Base-by-base conservation (phyloP, 441 rosid genomes). In the Populus hybrid region DNA sequence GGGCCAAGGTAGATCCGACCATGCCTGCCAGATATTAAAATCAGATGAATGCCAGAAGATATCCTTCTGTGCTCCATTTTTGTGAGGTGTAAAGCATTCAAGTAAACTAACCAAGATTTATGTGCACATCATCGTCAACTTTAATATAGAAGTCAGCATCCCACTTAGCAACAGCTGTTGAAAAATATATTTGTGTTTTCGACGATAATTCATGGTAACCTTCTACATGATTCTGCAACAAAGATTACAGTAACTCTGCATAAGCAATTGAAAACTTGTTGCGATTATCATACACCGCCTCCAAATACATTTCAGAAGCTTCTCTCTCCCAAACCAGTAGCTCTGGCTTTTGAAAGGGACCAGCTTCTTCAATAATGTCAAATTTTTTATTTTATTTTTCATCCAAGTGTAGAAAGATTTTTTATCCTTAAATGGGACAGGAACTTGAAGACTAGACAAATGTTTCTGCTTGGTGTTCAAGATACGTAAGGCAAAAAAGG, bases 121-220 rank as follows among this genome's bases (percentile, higher is more conserved):
- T 77, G 67, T 93, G 99, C 68, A 95, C 95, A 82, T 95, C 97
- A 67, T 95, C 98, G 0, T 93, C 98, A 32, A 93, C 97, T 89
- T 95, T 95, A 36, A 95, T 82, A 79, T 89, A 95, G 85, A 95
- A 93, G 80, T 95, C 99, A 32, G 99, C 98, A 85, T 95, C 99
- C 99, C 98, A 93, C 81, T 81, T 90, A 30, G 92, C 90, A 70
- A 89, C 97, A 65, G 91, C 99, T 63, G 91, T 86, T 35, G 93
- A 87, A 74, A 93, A 95, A 83, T 88, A 93, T 80, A 85, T 85
- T 81, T 93, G 97, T 46, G 97, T 93, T 87, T 95, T 95, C 30
- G 90, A 87, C 23, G 98, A 92, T 72, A 93, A 79, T 77, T 93
- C 94, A 69, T 90, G 97, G 82, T 93, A 91, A 30, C 98, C 99